Base-by-base conservation (phyloP, 1,284 basidiomycete species). In the Baeospora myosura region DNA sequence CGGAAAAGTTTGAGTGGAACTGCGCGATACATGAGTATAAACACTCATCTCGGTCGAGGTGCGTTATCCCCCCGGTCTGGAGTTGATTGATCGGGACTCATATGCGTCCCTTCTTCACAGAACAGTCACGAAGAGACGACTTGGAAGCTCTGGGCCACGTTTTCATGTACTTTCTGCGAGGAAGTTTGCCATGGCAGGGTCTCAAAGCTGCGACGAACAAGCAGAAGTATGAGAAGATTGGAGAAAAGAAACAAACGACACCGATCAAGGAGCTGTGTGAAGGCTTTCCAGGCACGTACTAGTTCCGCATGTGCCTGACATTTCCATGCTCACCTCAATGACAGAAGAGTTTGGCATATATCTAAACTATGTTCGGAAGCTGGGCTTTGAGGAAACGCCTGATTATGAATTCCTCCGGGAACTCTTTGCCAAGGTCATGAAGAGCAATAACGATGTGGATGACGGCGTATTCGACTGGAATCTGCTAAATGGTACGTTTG, bases 211-310 rank as follows among this genome's bases (percentile, higher is more conserved):
- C 91, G 16, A 96, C 91, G 46, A 95, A 96, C 72, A 96, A 96
- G 72, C 91, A 95, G 68, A 96, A 96, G 72, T 97, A 96, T 68
- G 93, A 97, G 70, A 96, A 95, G 72, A 97, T 97, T 60, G 92
- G 92, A 48, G 93, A 97, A 72, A 97, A 97, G 81, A 97, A 97
- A 72, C 92, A 96, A 71, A 88, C 85, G 37, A 96, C 93, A 14
- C 85, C 88, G 8, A 95, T 96, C 63, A 92, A 91, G 62, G 92
- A 96, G 61, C 72, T 97, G 12, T 90, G 86, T 53, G 92, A 96
- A 52, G 87, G 88, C 32, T 93, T 88, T 66, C 92, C 92, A 44
- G 87, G 88, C 89, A 53, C 52, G 76, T 64, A 30, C 32, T 29
- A n/a, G 31, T 36, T 34, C 36, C 40, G 11, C 34, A 32, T 38